Base-by-base conservation (phyloP, 257 asterid genomes). In the Salvia hispanica region DNA sequence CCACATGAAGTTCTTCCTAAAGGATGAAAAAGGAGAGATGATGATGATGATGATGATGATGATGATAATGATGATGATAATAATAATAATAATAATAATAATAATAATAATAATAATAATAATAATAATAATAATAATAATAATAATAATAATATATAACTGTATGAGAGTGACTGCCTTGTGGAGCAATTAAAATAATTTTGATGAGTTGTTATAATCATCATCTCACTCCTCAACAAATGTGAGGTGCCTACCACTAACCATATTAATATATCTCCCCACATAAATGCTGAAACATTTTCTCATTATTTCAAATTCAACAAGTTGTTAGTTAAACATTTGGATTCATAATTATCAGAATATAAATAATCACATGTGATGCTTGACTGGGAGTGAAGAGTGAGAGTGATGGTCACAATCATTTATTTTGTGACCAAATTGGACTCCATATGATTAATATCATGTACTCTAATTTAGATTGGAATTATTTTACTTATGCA, bases 141-240 rank as follows among this genome's bases (percentile, higher is more conserved):
- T 28, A 28, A 0, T 13, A 55, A 11, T 28, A 55, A 11, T 31
- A 10, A 5, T 11, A 12, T 14, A 6, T 67, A 77, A 63, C 62
- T 76, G 78, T 57, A 51, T 62, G 80, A 77, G 77, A 77, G 72
- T 66, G 82, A 61, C 69, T 42, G 47, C 50, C 58, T 47, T 58
- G 60, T 58, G 72, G 36, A 51, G n/a, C 45, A 61, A 73, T 59
- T 73, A 46, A 62, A 25, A 50, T 42, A 6, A 68, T 33, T 50
- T 33, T 31, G 58, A 58, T 64, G 56, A 58, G 37, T 60, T 37
- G 67, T 64, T 60, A 58, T 73, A 67, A 73, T 71, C 67, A 64
- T 66, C 36, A 55, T 64, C 77, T 70, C 76, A 62, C 18, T 55
- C 63, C 40, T 76, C 80, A 71, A 60, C 79, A 70, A 64, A 43